phyloP scores from a whole-genome alignment of 192 early-diverging fungal species.

The Mortierella hygrophila region DNA sequence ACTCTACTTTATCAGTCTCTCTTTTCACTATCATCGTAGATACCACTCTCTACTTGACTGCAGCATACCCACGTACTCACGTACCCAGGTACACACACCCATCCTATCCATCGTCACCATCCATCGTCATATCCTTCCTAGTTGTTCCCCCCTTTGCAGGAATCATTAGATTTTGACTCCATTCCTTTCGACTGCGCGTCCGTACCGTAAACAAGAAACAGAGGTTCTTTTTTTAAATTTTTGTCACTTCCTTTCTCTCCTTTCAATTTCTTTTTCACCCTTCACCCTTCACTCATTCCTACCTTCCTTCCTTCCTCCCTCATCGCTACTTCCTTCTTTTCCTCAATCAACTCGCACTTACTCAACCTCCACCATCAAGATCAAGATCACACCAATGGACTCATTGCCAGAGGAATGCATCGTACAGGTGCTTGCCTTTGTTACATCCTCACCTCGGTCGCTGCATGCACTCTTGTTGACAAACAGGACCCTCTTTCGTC shows the following conservation, averaged over 20 bases:
- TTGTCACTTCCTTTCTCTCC: not conserved
- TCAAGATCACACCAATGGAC: slow-evolving; percentile 10
- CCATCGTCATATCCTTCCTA: too few relatives aligned
- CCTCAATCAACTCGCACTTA: not conserved
- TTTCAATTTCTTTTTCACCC: not conserved
- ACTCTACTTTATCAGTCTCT: too few relatives aligned
- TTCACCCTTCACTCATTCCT: not conserved
- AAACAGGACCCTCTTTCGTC: slow-evolving; percentile 29
- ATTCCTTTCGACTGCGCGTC: not conserved
- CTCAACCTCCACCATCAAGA: not conserved
- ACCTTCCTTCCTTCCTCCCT: not conserved
- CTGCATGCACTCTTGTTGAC: slow-evolving; percentile 17
- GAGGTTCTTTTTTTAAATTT: too few relatives aligned
- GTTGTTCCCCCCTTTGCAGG: too few relatives aligned
- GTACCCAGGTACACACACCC: too few relatives aligned
- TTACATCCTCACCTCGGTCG: not conserved
- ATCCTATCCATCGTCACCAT: too few relatives aligned
- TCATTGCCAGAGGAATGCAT: slow-evolving; percentile 32
- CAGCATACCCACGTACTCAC: too few relatives aligned
- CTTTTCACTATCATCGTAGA: too few relatives aligned
- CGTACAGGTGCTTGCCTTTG: slow-evolving; percentile 14
- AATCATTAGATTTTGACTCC: not conserved
- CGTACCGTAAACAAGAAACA: too few relatives aligned
- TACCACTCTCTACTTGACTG: too few relatives aligned
- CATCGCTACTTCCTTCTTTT: not conserved